Percentiles rank a stretch among this genome's conserved stretches.
Conservation (phyloP, 768 basidiomycete genomes). For the Rubroboletus pulcherrimus region DNA sequence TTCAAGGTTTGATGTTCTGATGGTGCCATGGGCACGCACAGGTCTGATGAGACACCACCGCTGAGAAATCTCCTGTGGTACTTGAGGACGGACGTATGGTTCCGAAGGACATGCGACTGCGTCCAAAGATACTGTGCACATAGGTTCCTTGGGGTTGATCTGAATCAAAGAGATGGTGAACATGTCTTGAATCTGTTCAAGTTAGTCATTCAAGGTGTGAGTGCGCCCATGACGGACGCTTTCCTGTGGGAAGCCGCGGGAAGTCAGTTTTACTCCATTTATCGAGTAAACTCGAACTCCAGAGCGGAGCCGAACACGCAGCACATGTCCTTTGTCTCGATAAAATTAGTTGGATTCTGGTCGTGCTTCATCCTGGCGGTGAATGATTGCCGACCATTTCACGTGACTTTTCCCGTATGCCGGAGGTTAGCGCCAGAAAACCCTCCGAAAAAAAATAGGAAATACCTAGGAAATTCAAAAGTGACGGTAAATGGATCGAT, state of each 20-base stretch:
- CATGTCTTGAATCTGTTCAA: background rate
- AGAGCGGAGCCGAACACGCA: background rate
- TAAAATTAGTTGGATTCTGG: background rate
- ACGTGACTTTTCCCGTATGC: too few species aligned
- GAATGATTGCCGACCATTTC: too few species aligned
- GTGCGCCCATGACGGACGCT: too few species aligned
- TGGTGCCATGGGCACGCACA: conserved; percentile 2
- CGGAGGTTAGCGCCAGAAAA: too few species aligned
- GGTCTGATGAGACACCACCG: background rate
- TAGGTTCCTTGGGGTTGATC: background rate
- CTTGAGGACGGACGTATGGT: background rate
- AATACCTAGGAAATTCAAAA: too few species aligned
- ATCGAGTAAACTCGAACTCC: background rate
- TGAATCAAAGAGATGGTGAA: background rate
- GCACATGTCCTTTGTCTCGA: background rate
- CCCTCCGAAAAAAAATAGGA: too few species aligned
- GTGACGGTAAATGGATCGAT: too few species aligned
- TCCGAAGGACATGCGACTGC: background rate
- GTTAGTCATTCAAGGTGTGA: background rate
- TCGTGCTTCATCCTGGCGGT: background rate
- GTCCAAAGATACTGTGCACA: background rate
- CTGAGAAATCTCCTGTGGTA: background rate
- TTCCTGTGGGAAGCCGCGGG: background rate
- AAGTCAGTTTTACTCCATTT: background rate
- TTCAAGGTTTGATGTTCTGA: background rate